These are phyloP conservation scores for Cadophora sp. DNA, from an alignment of 2,329 filamentous ascomycete genomes.

Conservation along the genomic window DNA sequence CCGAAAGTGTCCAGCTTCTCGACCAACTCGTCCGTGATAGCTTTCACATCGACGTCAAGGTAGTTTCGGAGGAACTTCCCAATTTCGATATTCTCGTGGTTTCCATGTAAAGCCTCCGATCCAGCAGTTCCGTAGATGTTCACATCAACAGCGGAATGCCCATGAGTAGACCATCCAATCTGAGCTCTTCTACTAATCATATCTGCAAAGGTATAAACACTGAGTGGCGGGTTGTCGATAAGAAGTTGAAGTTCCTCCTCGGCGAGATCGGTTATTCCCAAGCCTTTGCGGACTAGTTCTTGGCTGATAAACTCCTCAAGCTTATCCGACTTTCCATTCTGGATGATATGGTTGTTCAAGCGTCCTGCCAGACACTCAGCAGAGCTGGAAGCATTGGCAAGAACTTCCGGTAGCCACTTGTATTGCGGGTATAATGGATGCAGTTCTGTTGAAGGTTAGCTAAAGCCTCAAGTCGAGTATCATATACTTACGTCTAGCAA, in stretches of 20 bases:
- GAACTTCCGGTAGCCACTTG: slow-evolving; percentile 81
- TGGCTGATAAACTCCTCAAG: slow-evolving; percentile 68
- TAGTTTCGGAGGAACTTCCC: slow-evolving; percentile 83
- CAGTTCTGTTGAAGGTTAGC: slow-evolving; percentile 53
- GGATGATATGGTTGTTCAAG: slow-evolving; percentile 64
- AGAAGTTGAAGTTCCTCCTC: slow-evolving; percentile 74
- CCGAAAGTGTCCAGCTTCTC: slow-evolving; percentile 35
- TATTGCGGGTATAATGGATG: slow-evolving; percentile 69
- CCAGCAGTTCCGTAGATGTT: slow-evolving; percentile 90
- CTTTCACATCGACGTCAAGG: slow-evolving; percentile 78
- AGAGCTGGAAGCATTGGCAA: slow-evolving; percentile 80
- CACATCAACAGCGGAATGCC: slow-evolving; percentile 92
- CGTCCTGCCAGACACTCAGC: slow-evolving; percentile 72
- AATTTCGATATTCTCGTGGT: slow-evolving; percentile 94
- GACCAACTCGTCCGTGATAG: slow-evolving; percentile 75
- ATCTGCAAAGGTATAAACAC: slow-evolving; percentile 71
- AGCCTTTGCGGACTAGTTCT: slow-evolving; percentile 69
- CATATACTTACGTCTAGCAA: slow-evolving; percentile 71
- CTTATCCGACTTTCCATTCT: slow-evolving; percentile 45
- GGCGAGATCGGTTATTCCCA: slow-evolving; percentile 79
- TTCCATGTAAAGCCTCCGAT: slow-evolving; percentile 73
- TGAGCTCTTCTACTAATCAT: slow-evolving; percentile 89
- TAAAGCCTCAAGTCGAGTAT: neutral
- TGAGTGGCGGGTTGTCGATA: slow-evolving; percentile 61
- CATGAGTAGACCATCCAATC: slow-evolving; percentile 93